These are phyloP conservation scores for Pseudocohnilembus persalinus DNA, from an alignment of 169 alveolate genomes.

Conservation along the genomic window DNA sequence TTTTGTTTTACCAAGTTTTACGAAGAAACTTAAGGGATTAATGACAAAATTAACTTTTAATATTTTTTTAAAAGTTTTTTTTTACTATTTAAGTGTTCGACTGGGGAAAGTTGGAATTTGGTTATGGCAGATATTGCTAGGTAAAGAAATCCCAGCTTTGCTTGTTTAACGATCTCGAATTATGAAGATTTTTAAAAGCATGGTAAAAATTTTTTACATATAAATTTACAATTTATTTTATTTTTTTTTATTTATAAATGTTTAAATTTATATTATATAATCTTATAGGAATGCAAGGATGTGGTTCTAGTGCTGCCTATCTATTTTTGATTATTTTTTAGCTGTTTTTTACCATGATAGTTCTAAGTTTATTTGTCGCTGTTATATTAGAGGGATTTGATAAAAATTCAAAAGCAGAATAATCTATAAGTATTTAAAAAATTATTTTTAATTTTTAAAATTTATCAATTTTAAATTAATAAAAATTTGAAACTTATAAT, in stretches of 20 bases:
- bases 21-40: slow-evolving; percentile 2
- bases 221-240: no score
- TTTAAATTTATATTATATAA: no score
- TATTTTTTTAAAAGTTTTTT: slow-evolving; percentile 21
- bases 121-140: slow-evolving; percentile 14
- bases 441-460: no score
- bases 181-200: slow-evolving; percentile 10
- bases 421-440: neutral
- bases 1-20: slow-evolving; percentile 35
- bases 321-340: slow-evolving; percentile 17
- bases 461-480: no score
- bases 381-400: slow-evolving; percentile 28
- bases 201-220: neutral
- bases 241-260: neutral
- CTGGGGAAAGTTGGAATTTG: slow-evolving; percentile 43
- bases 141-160: slow-evolving; percentile 6
- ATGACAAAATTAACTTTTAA: slow-evolving; percentile 3
- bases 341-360: slow-evolving; percentile 24
- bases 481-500: no score
- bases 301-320: slow-evolving; percentile 12
- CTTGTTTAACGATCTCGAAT: slow-evolving; percentile 7
- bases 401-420: slow-evolving; percentile 14
- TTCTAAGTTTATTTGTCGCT: slow-evolving; percentile 31
- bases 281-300: slow-evolving; percentile 13
- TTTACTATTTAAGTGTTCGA: slow-evolving; percentile 22